phyloP scores from a whole-genome alignment of 345 rosid species.

The Trapa bicornis region DNA sequence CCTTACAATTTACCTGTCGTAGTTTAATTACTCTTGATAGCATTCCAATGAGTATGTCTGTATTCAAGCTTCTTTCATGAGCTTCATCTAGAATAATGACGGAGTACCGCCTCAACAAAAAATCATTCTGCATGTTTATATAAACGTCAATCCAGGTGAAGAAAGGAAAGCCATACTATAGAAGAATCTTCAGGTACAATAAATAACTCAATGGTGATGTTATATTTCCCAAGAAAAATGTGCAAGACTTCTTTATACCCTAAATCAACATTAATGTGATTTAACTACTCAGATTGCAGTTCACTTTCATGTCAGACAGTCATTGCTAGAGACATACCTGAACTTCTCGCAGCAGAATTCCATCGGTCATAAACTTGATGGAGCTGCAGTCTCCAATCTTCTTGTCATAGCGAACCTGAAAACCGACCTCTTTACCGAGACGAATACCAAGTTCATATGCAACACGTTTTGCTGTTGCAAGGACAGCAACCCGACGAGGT shows the following conservation, averaged over 20 bases:
- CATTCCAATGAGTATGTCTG: conserved; percentile 92
- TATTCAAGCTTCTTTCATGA: conserved; percentile 90
- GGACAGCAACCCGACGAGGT: conserved; percentile 95
- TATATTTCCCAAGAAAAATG: not conserved
- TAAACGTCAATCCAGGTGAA: not conserved
- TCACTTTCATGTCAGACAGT: not conserved
- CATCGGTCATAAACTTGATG: conserved; percentile 96
- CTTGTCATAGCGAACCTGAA: conserved; percentile 93
- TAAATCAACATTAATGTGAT: not conserved
- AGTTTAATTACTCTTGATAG: conserved; percentile 56
- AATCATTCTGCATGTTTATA: conserved; percentile 48
- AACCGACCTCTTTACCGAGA: conserved; percentile 86
- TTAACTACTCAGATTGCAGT: not conserved
- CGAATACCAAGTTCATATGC: conserved; percentile 80
- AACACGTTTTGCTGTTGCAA: conserved; percentile 86
- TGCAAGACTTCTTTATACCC: not conserved
- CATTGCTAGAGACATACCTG: conserved; percentile 36
- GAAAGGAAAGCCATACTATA: not conserved
- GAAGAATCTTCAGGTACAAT: not conserved
- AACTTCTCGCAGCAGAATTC: conserved; percentile 83
- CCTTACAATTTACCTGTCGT: conserved; percentile 46
- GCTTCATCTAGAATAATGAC: conserved; percentile 86
- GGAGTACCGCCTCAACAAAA: conserved; percentile 67
- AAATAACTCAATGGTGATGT: not conserved
- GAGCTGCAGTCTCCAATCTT: conserved; percentile 55